Evolutionary conservation across 257 asterid genomes (phyloP).

Genomic region (Fraxinus quadrangulata): DNA sequence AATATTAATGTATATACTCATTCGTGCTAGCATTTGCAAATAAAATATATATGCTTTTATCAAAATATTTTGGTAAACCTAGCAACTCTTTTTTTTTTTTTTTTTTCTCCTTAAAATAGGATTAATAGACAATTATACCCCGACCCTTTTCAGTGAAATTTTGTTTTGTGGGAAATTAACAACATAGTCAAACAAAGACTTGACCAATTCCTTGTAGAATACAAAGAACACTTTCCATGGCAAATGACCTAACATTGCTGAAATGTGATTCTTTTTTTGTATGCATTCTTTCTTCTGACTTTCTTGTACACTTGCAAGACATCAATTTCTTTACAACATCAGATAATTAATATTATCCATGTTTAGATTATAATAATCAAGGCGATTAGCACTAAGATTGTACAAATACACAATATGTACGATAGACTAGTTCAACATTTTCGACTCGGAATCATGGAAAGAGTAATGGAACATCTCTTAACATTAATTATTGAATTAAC

Average conservation of each 20-base stretch:
- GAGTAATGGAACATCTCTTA: constrained; percentile 10
- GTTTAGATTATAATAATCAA: neutral
- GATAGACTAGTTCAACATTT: constrained; percentile 27
- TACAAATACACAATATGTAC: neutral
- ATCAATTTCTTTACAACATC: constrained; percentile 23
- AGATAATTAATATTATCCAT: constrained; percentile 10
- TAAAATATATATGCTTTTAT: neutral
- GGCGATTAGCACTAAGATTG: constrained; percentile 8
- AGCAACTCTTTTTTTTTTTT: constrained; percentile 19
- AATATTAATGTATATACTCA: no score
- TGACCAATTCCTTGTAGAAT: constrained; percentile 28
- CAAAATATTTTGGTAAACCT: constrained; percentile 49
- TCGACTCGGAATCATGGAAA: neutral
- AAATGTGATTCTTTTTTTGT: constrained; percentile 22
- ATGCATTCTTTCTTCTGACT: constrained; percentile 47
- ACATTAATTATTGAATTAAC: neutral
- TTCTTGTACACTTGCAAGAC: constrained; percentile 31
- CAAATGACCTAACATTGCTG: constrained; percentile 28
- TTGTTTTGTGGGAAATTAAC: neutral
- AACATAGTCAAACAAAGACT: neutral
- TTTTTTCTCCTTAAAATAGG: neutral
- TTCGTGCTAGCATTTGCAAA: neutral
- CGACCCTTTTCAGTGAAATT: neutral
- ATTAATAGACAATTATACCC: neutral
- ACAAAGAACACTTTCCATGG: constrained; percentile 32